Base-by-base conservation (phyloP, 2,329 filamentous ascomycete species). In the Boeremia exigua region DNA sequence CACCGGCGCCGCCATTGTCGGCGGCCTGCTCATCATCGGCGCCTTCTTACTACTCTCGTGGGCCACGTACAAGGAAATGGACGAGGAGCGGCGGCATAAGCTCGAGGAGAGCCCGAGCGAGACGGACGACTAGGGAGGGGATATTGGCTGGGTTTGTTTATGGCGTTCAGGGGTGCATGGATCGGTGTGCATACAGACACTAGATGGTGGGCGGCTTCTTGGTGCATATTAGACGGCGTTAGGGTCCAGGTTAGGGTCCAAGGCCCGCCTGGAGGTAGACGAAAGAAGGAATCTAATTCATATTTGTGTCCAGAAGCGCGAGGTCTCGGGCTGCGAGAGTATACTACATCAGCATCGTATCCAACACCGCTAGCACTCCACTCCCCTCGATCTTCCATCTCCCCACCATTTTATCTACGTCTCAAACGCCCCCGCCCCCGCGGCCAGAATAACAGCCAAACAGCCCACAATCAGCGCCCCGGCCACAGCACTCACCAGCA, bases 1-100 rank as follows among this genome's bases (percentile, higher is more conserved):
- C 17, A 90, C 88, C 47, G 78, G 82, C 4, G 90, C 92, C 0
- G 90, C 94, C 3, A 82, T 98, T 11, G 69, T 86, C 0, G 95
- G 95, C n/a, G 94, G 95, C 0, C 70, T 89, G 27, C 81, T 98
- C 67, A 99, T 99, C 68, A 90, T 96, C 54, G 82, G 86, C 1
- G 95, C 95, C 0, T 99, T 99, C 73, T 75, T 87, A n/a, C 82
- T 96, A 69, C 76, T 99, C 39, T 92, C 88, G 68, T 97, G 88
- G 86, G 95, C 92, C 62, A 97, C 94, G 0, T 99, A 94, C 78
- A 85, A 88, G 46, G 95, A 99, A 79, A 94, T 98, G 88, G 85
- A 87, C 40, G 92, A 96, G 75, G 91, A 96, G 63, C 84, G 88
- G 66, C 82, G 82, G 61, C 87, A 87, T 69, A 86, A 81, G 59